Conservation (phyloP, 106 monocot species). For the Dioscorea zingiberensis region DNA sequence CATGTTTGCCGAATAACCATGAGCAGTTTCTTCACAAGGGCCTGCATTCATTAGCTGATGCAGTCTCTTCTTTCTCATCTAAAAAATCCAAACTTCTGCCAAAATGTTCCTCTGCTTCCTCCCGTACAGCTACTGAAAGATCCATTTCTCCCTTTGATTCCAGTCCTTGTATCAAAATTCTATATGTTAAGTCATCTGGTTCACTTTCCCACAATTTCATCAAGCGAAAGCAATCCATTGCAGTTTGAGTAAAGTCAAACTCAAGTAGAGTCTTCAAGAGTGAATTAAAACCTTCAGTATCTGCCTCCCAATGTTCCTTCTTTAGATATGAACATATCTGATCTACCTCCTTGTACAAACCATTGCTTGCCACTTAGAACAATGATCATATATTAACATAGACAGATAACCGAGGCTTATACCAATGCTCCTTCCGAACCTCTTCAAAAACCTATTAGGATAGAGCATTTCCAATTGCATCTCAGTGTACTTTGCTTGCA, state of each 20-base stretch:
- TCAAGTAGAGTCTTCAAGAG: conserved; percentile 54
- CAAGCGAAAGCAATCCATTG: conserved; percentile 73
- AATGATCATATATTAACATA: conserved; percentile 58
- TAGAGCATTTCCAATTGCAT: conserved; percentile 9
- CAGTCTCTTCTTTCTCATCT: conserved; percentile 14
- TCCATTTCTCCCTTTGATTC: conserved; percentile 52
- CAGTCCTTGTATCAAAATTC: conserved; percentile 46
- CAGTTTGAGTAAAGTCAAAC: conserved; percentile 40
- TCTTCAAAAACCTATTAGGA: conserved; percentile 75
- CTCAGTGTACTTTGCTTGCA: conserved; percentile 8
- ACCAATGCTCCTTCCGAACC: conserved; percentile 77
- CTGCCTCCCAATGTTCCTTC: conserved; percentile 41
- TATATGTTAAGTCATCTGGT: conserved; percentile 71
- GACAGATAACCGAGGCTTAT: conserved; percentile 55
- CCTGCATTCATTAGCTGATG: too few species aligned
- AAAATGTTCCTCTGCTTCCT: conserved; percentile 53
- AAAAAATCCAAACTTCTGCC: conserved; percentile 54
- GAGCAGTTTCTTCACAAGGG: too few species aligned
- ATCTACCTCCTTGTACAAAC: conserved; percentile 39
- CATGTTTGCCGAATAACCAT: too few species aligned
- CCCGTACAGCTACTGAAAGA: conserved; percentile 25
- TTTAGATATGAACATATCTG: conserved; percentile 47
- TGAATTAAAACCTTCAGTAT: conserved; percentile 75
- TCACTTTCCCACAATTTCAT: conserved; percentile 85
- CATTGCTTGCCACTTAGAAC: conserved; percentile 56